Percentiles rank a stretch among this genome's conserved stretches.
These are phyloP conservation scores for Populus davidiana DNA, from an alignment of 345 rosid species.

Conservation along the genomic window DNA sequence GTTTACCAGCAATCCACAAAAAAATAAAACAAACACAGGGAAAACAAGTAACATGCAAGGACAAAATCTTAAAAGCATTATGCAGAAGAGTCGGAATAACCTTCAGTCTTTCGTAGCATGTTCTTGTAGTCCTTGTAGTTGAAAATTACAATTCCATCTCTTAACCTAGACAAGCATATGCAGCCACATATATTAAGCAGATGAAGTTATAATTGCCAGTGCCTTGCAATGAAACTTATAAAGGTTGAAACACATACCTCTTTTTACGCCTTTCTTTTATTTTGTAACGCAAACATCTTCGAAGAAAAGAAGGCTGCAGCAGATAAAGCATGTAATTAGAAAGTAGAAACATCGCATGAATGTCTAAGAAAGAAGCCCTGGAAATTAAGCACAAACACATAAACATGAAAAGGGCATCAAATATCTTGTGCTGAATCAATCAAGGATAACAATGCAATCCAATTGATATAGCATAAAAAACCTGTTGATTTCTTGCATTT, in stretches of 20 bases:
- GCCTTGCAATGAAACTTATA: background rate
- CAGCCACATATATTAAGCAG: background rate
- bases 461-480: too few species aligned
- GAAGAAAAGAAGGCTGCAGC: slow-evolving; percentile 26
- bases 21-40: background rate
- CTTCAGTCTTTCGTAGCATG: slow-evolving; percentile 29
- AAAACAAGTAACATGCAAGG: background rate
- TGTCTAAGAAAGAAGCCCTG: background rate
- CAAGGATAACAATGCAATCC: too few species aligned
- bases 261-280: slow-evolving; percentile 15
- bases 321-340: background rate
- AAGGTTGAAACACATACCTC: slow-evolving; percentile 4
- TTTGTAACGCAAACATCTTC: slow-evolving; percentile 30
- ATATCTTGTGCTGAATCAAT: too few species aligned
- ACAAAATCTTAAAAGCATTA: background rate
- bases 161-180: slow-evolving; percentile 12
- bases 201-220: background rate
- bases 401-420: too few species aligned
- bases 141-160: slow-evolving; percentile 24
- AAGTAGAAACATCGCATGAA: background rate
- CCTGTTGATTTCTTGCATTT: too few species aligned
- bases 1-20: background rate
- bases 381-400: background rate
- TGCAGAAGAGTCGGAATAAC: background rate
- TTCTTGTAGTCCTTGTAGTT: slow-evolving; percentile 29